A percentile compares a stretch with the other conserved stretches of the same genome.
Evolutionary conservation across 106 monocot species (phyloP).

Genomic region (Agapanthus africanus): DNA sequence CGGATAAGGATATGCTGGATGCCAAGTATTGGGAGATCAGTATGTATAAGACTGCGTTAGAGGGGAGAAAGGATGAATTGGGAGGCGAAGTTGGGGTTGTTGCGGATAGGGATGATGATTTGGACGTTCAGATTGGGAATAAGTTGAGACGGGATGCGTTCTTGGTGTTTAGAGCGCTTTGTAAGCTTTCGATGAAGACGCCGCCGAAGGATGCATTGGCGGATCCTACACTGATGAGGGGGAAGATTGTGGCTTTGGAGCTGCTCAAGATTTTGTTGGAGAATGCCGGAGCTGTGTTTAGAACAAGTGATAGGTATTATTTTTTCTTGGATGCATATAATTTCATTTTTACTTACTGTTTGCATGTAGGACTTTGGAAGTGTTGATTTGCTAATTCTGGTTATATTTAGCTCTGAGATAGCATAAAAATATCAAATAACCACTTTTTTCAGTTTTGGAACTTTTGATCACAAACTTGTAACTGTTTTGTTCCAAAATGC

Average conservation of each 20-base stretch:
- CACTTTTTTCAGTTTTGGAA: too few relatives aligned
- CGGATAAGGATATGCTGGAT: constrained; percentile 98
- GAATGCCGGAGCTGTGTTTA: constrained; percentile 94
- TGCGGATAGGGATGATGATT: constrained; percentile 72
- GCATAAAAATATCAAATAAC: too few relatives aligned
- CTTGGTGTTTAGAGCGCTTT: constrained; percentile 86
- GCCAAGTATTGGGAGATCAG: constrained; percentile 99
- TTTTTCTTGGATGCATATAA: too few relatives aligned
- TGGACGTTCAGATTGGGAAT: constrained; percentile 87
- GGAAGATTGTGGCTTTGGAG: constrained; percentile 90
- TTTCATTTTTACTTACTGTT: too few relatives aligned
- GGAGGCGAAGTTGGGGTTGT: constrained; percentile 62
- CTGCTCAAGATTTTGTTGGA: constrained; percentile 92
- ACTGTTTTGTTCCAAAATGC: too few relatives aligned
- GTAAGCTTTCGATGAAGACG: constrained; percentile 97
- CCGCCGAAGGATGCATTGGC: constrained; percentile 74
- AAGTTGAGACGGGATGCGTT: constrained; percentile 84
- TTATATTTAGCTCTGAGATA: too few relatives aligned
- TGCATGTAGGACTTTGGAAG: too few relatives aligned
- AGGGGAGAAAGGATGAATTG: constrained; percentile 90
- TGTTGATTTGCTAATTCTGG: too few relatives aligned
- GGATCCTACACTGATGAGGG: constrained; percentile 69
- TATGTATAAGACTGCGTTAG: constrained; percentile 95
- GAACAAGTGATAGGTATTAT: constrained; percentile 82
- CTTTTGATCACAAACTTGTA: too few relatives aligned